These are phyloP conservation scores for Anacardium occidentale DNA, from an alignment of 345 rosid genomes.

Conservation along the genomic window DNA sequence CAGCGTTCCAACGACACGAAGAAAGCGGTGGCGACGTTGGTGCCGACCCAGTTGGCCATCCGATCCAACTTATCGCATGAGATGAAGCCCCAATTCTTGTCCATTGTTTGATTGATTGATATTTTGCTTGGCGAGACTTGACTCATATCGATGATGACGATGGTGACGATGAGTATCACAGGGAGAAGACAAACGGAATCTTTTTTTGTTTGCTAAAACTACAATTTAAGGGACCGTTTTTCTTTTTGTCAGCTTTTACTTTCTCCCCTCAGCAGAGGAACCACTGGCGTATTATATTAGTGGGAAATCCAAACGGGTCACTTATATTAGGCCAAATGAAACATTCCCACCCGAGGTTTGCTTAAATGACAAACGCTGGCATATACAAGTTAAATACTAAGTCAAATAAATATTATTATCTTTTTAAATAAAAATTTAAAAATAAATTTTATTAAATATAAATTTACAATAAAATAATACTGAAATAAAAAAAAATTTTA, in stretches of 20 bases:
- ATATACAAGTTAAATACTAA: too few relatives aligned
- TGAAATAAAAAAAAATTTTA: too few relatives aligned
- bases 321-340: too few relatives aligned
- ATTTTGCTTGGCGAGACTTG: not conserved
- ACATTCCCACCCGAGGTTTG: too few relatives aligned
- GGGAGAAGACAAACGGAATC: not conserved
- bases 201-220: not conserved
- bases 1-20: conserved; percentile 68
- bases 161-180: not conserved
- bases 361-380: too few relatives aligned
- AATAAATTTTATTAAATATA: too few relatives aligned
- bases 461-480: too few relatives aligned
- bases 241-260: not conserved
- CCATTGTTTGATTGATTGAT: conserved; percentile 23
- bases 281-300: too few relatives aligned
- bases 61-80: conserved; percentile 64
- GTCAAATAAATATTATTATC: too few relatives aligned
- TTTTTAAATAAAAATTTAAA: too few relatives aligned
- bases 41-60: conserved; percentile 60
- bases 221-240: conserved; percentile 10
- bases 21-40: conserved; percentile 62
- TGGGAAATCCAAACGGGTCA: too few relatives aligned
- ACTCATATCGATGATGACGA: not conserved
- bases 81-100: conserved; percentile 41
- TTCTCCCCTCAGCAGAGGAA: not conserved